Base-by-base conservation (phyloP, 495 filamentous ascomycete genomes). In the Penicillium odoratum region DNA sequence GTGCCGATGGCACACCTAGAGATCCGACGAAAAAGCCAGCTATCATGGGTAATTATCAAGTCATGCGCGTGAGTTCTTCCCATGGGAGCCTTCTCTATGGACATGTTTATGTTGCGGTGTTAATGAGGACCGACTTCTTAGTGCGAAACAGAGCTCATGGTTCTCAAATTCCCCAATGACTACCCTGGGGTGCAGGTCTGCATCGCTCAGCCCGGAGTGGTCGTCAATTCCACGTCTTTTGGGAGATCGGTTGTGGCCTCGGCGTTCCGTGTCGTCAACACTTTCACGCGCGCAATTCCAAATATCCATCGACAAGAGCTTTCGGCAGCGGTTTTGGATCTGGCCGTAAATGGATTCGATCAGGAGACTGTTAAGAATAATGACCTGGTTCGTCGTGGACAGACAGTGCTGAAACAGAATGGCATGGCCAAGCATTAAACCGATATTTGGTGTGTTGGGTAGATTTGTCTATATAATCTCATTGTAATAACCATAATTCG, bases 291-390 rank as follows among this genome's bases (percentile, higher is more conserved):
- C 5, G 34, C 36, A 0, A 48, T 78, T 31, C 72, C 74, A 0
- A 74, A 65, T 9, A 55, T 83, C 7, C 30, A 67, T 4, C 56
- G 78, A 2, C 42, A 47, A 15, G 71, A 79, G 48, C 53, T 83
- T 11, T 68, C 77, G 0, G 78, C 78, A 7, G 69, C 79, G 7
- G 58, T 82, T 60, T 30, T 85, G 5, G 56, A 77, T 13, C 72
- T 78, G 55, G 70, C 68, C 16, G 40, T 78, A 1, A 59, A 77
- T 34, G 80, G 82, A n/a, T 69, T 79, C 46, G 72, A 74, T 51
- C 77, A 76, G 59, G 75, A 83, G 13, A 72, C 77, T 25, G 57
- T 83, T 31, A 48, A 44, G 18, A 79, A 76, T 65, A 64, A 63
- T 9, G 79, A 83, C 49, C 54, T 84, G 57, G 64, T 69, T 9